Evolutionary conservation across 305 asterid genomes (phyloP), one percentile per base, ranked within the genome.

Genomic region (Solanum hybrid): DNA sequence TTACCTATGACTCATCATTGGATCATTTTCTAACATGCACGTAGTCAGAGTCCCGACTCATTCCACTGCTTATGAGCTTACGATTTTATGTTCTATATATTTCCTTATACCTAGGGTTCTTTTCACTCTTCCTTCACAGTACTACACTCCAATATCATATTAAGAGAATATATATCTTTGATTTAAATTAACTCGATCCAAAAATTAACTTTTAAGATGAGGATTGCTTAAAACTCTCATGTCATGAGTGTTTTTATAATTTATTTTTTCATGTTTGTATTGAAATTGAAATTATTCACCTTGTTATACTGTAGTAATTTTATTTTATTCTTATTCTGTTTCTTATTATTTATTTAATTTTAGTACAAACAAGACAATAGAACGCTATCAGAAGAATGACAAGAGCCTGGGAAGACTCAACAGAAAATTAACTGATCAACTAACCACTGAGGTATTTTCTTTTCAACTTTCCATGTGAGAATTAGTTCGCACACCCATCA

Each of bases 351-450:
- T 42, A 42, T 42, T 42, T 18, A 13, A n/a, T n/a, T n/a, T 39
- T 86, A 94, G 95, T 89, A 81, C 87, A 77, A 69, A 73, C 84
- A 89, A 89, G 88, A 94, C 93, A 67, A 91, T 94, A 78, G 92
- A 94, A 40, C 92, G 95, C 31, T 95, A 95, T 83, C 39, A 61
- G 91, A 90, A 89, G 80, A 91, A 73, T 90, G 69, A 51, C 82
- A 94, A 90, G 88, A 82, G 86, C 89, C n/a, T 57, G 20, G 89
- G 75, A 69, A n/a, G 69, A 75, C 31, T 73, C 91, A 91, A 82
- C 86, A 89, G 14, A 89, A 61, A 80, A 5, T 51, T 42, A 26
- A 7, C 22, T 57, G 90, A 91, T 77, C 84, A 89, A 57, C 89
- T 89, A 46, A 84, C 31, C 76, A 7, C 81, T 10, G 92, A 92